These are phyloP conservation scores for Mycosarcoma maydis DNA, from an alignment of 1,284 basidiomycete genomes.

Conservation along the genomic window DNA sequence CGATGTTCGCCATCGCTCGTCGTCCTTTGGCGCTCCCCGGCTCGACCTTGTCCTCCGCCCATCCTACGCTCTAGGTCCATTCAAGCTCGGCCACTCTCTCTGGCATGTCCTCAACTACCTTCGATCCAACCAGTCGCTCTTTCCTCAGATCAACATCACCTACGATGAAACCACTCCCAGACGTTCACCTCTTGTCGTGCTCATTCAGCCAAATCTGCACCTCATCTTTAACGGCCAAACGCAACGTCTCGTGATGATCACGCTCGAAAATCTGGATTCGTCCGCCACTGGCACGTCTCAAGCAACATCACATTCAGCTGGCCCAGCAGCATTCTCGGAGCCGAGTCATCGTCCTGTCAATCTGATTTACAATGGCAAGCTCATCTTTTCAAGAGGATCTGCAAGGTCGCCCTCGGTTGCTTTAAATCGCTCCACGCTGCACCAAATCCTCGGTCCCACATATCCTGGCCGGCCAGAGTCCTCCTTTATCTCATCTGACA, in stretches of 20 bases:
- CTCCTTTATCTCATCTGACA: slow-evolving; percentile 2
- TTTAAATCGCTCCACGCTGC: slow-evolving; percentile 45
- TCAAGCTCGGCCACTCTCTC: slow-evolving; percentile 52
- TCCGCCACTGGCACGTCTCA: background rate
- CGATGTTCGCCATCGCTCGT: slow-evolving; percentile 19
- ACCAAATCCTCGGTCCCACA: slow-evolving; percentile 48
- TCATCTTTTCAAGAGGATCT: slow-evolving; percentile 24
- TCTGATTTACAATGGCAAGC: slow-evolving; percentile 41
- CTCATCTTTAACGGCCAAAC: slow-evolving; percentile 40
- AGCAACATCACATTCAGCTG: background rate
- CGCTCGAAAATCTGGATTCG: slow-evolving; percentile 33
- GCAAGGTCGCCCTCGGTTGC: slow-evolving; percentile 11
- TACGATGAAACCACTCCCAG: slow-evolving; percentile 31
- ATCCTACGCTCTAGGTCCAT: slow-evolving; percentile 37
- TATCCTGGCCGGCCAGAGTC: slow-evolving; percentile 35
- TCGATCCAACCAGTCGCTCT: slow-evolving; percentile 42
- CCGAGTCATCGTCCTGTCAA: slow-evolving; percentile 38
- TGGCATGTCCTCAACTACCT: slow-evolving; percentile 52
- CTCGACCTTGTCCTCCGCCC: slow-evolving; percentile 42
- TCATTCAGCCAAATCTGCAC: slow-evolving; percentile 39
- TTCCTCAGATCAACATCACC: slow-evolving; percentile 45
- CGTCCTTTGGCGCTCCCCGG: slow-evolving; percentile 24
- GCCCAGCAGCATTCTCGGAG: background rate
- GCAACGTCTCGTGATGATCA: slow-evolving; percentile 45
- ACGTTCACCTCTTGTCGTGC: slow-evolving; percentile 34